Evolutionary conservation across 257 asterid species (phyloP).

Genomic region (Schizonepeta tenuifolia): DNA sequence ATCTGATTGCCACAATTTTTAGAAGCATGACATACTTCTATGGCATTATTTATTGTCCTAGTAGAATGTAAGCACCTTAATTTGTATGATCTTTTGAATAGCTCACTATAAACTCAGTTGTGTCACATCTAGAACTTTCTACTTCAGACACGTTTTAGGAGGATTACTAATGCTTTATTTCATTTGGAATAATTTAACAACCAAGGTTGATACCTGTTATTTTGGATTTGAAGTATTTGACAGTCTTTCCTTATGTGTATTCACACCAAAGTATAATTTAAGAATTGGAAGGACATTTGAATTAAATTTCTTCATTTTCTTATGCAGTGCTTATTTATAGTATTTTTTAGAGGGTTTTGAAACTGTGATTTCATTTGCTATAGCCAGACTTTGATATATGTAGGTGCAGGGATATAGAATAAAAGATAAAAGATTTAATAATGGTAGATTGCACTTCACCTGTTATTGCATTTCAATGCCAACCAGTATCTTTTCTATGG

Average conservation of each 20-base stretch:
- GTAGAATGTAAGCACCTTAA: conserved; percentile 16
- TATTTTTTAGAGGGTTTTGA: background rate
- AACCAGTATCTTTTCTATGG: background rate
- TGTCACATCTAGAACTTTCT: conserved; percentile 12
- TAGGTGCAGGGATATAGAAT: conserved; percentile 6
- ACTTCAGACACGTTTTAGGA: background rate
- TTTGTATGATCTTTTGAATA: conserved; percentile 29
- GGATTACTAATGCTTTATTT: background rate
- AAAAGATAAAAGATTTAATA: conserved; percentile 8
- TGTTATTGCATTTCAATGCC: conserved; percentile 9
- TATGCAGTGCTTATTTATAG: conserved; percentile 1
- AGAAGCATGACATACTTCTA: conserved; percentile 11
- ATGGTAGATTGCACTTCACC: conserved; percentile 29
- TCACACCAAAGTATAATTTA: background rate
- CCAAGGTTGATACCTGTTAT: background rate
- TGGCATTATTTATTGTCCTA: background rate
- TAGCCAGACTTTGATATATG: conserved; percentile 13
- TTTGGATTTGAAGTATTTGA: background rate
- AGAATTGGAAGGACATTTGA: conserved; percentile 14
- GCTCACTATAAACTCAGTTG: conserved; percentile 16
- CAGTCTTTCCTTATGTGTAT: conserved; percentile 14
- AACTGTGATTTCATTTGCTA: conserved; percentile 14
- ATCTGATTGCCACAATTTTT: conserved; percentile 26
- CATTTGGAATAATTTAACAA: background rate
- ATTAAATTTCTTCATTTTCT: conserved; percentile 15